A percentile compares a stretch with the other conserved stretches of the same genome.
Evolutionary conservation across 1,284 basidiomycete genomes (phyloP).

Genomic region (Grifola frondosa): DNA sequence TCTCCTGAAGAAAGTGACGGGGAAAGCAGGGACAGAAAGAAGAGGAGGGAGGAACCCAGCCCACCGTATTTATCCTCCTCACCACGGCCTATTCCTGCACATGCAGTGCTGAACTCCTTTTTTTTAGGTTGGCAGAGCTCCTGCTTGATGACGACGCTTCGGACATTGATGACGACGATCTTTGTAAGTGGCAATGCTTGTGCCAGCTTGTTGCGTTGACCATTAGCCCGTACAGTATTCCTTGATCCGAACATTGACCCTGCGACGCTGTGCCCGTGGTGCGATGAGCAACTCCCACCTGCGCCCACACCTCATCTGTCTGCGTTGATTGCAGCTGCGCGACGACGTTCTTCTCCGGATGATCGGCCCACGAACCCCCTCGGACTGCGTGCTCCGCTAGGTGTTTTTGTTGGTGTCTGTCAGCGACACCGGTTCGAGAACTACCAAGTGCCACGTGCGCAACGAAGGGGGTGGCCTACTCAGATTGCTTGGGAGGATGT

Average conservation of each 20-base stretch:
- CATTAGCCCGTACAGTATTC: constrained; percentile 37
- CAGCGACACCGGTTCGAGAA: constrained; percentile 76
- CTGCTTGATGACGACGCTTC: constrained; percentile 24
- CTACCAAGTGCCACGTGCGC: constrained; percentile 66
- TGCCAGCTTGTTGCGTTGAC: constrained; percentile 6
- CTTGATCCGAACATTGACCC: constrained; percentile 53
- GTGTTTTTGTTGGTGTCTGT: constrained; percentile 64
- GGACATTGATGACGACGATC: constrained; percentile 24
- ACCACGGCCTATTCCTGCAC: background rate
- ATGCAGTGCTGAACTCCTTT: constrained; percentile 1
- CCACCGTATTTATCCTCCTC: constrained; percentile 25
- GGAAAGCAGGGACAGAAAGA: constrained; percentile 34
- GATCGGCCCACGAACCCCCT: constrained; percentile 67
- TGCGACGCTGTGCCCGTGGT: constrained; percentile 71
- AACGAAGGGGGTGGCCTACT: constrained; percentile 71
- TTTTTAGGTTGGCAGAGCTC: constrained; percentile 14
- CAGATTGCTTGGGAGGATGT: constrained; percentile 62
- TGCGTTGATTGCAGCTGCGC: constrained; percentile 51
- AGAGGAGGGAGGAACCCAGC: constrained; percentile 30
- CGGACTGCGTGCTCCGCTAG: constrained; percentile 64
- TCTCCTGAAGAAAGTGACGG: constrained; percentile 33
- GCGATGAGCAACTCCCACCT: constrained; percentile 64
- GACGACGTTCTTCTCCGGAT: constrained; percentile 52
- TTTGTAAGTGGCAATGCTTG: constrained; percentile 15
- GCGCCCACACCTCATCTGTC: constrained; percentile 60